Base-by-base conservation (phyloP, 331 rosid species). In the Malus hybrid region DNA sequence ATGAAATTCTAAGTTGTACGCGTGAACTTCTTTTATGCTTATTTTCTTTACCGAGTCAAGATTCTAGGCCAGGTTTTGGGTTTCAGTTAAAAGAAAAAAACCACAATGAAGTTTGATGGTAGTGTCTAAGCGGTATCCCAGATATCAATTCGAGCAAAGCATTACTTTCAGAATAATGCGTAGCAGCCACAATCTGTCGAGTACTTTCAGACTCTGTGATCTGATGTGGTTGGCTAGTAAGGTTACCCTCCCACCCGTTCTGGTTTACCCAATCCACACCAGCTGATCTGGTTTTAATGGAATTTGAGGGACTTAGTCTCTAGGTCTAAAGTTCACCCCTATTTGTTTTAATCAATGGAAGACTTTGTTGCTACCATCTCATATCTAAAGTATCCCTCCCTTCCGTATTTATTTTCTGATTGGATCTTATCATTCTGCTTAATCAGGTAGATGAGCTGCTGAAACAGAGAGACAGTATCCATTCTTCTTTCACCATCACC, bases 381-480 rank as follows among this genome's bases (percentile, higher is more conserved):
- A 7, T 22, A 18, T 34, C 15, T 68, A 33, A 63, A 42, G n/a
- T 22, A 44, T 6, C 10, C 10, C 22, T 59, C 27, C 31, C 33
- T 61, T 16, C 55, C 61, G 36, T 56, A 63, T 20, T 67, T 52
- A 2, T 65, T 1, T 32, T 15, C 4, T 15, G 28, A 50, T 67
- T 76, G 34, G 54, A 69, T 62, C 64, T 34, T n/a, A 33, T 63
- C 46, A 34, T 74, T 81, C 76, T 48, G n/a, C 62, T 39, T 10
- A 46, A 69, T 28, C 97, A 95, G 99, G 99, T 95, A 4, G 99
- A 95, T 28, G 99, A 92, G 82, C 92, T 95, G 82, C 92, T 95
- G 84, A 95, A 89, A 86, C 89, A 86, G 79, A 83, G 99, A 82
- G 99, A 95, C 57, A 73, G 52, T 59, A 92, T 92, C 78, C 97